These are phyloP conservation scores for Phaeodactylum tricornutum DNA, from an alignment of 108 stramenopile species.

Conservation along the genomic window DNA sequence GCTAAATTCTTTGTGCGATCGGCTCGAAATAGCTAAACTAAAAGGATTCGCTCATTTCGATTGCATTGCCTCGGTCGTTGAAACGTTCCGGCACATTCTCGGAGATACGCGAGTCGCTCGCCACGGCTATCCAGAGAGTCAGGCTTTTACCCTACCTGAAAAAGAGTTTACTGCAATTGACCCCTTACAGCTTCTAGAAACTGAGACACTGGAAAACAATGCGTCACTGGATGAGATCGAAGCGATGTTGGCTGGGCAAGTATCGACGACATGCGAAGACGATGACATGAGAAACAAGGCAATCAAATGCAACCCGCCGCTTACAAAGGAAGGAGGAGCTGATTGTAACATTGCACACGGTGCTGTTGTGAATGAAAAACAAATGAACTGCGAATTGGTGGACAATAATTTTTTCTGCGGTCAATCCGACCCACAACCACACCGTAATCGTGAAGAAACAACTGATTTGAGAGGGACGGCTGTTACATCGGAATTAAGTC, in stretches of 20 bases:
- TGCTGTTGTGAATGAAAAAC: background rate
- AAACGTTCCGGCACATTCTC: constrained; percentile 17
- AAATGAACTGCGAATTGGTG: background rate
- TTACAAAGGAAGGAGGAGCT: too few species aligned
- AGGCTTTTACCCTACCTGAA: too few species aligned
- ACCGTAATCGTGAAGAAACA: too few species aligned
- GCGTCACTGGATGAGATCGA: constrained; percentile 55
- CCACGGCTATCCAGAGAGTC: constrained; percentile 1
- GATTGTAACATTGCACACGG: too few species aligned
- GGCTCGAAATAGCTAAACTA: too few species aligned
- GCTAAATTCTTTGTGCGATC: constrained; percentile 54
- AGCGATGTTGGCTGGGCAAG: constrained; percentile 20
- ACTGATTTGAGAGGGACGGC: too few species aligned
- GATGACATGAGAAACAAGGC: background rate
- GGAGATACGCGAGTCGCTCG: constrained; percentile 4
- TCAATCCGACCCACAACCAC: too few species aligned
- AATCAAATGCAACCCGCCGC: background rate
- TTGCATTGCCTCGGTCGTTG: background rate
- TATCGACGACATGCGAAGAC: constrained; percentile 5
- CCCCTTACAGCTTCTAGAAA: background rate
- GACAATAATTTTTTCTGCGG: too few species aligned
- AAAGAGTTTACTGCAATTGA: background rate
- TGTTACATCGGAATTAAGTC: too few species aligned
- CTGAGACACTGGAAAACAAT: background rate
- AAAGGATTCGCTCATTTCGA: background rate